Conservation (phyloP, 176 grass and related monocot species). For the Phyllostachys edulis region DNA sequence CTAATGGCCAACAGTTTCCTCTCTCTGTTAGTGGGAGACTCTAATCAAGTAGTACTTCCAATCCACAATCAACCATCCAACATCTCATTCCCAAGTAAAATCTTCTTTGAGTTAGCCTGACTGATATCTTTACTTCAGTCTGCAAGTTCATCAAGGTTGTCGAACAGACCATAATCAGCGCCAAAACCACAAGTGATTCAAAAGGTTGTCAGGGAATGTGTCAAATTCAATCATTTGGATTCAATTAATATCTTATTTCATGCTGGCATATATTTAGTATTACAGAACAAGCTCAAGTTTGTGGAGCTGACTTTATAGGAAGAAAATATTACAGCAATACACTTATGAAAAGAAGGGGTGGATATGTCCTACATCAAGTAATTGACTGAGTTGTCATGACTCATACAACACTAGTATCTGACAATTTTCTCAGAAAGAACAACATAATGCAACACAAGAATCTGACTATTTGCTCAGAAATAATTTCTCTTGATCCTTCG, state of each 20-base stretch:
- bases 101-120: background rate
- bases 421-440: background rate
- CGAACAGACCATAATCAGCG: background rate
- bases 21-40: too few species aligned
- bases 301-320: background rate
- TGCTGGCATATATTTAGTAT: background rate
- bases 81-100: background rate
- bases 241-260: background rate
- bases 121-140: background rate
- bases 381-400: background rate
- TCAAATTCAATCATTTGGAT: background rate
- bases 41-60: background rate
- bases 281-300: background rate
- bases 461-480: slow-evolving; percentile 3
- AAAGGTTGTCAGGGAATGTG: background rate
- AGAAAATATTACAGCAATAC: slow-evolving; percentile 14
- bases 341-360: background rate
- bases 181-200: background rate
- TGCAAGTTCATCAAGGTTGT: background rate
- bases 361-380: background rate
- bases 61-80: background rate
- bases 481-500: background rate
- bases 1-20: too few species aligned
- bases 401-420: background rate
- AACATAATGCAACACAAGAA: background rate